These are phyloP conservation scores for Albizia julibrissin DNA, from an alignment of 306 rosid species.

Conservation along the genomic window DNA sequence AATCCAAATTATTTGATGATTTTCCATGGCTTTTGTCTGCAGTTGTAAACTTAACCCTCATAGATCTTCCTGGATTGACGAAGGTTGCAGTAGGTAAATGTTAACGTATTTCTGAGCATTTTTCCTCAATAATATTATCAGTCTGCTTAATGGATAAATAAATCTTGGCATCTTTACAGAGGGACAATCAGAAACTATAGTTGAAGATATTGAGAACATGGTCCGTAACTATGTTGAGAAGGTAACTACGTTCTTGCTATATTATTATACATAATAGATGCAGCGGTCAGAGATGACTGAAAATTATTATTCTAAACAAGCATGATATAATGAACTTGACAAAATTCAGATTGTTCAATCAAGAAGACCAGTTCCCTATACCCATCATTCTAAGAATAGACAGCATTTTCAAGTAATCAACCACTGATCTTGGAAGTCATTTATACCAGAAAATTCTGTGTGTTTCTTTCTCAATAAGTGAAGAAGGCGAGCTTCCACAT, in stretches of 20 bases:
- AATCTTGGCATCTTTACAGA: constrained; percentile 56
- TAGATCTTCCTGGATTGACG: constrained; percentile 98
- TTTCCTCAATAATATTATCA: constrained; percentile 3
- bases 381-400: too few species aligned
- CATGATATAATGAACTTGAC: background rate
- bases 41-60: constrained; percentile 96
- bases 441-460: too few species aligned
- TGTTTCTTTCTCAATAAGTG: too few species aligned
- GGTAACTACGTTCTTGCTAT: constrained; percentile 50
- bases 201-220: constrained; percentile 98
- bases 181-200: constrained; percentile 90
- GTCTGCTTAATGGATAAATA: constrained; percentile 21
- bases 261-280: background rate
- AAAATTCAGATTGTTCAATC: constrained; percentile 2
- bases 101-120: constrained; percentile 16
- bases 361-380: background rate
- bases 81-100: constrained; percentile 97
- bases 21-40: constrained; percentile 46
- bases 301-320: background rate
- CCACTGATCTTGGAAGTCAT: too few species aligned
- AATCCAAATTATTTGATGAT: constrained; percentile 32
- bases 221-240: constrained; percentile 96
- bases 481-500: too few species aligned
- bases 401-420: too few species aligned
- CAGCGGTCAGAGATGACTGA: background rate